Percentiles rank a stretch among this genome's conserved stretches.
Conservation (phyloP, 129 eudicot species). For the Gnaphalium uliginosum region DNA sequence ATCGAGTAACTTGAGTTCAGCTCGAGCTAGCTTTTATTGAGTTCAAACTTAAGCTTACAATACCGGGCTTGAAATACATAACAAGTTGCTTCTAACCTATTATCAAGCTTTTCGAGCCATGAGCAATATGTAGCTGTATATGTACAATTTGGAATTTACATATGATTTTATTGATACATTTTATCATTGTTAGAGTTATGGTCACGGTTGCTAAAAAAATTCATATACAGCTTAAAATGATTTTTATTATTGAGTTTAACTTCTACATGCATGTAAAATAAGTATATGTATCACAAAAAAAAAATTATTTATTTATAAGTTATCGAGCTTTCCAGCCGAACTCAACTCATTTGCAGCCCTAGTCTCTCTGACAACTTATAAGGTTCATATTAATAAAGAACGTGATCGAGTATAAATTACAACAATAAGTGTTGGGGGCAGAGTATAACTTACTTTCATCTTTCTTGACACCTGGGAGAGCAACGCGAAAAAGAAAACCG, state of each 20-base stretch:
- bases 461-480: conserved; percentile 77
- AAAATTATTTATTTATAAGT: no score
- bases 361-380: not conserved
- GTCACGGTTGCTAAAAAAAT: not conserved
- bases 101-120: no score
- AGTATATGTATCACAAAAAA: not conserved
- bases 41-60: not conserved
- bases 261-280: not conserved
- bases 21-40: not conserved
- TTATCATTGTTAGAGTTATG: no score
- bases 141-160: no score
- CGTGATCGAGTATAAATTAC: not conserved
- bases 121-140: no score
- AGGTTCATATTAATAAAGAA: not conserved
- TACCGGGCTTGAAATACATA: not conserved
- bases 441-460: conserved; percentile 55
- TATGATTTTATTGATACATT: no score
- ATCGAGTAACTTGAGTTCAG: not conserved
- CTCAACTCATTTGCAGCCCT: not conserved
- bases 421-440: not conserved
- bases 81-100: not conserved
- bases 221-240: not conserved
- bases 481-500: conserved; percentile 59
- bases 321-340: not conserved
- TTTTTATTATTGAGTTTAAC: no score